A percentile compares a stretch with the other conserved stretches of the same genome.
Evolutionary conservation across 2,329 filamentous ascomycete genomes (phyloP).

Genomic region (Neobulgaria alba): DNA sequence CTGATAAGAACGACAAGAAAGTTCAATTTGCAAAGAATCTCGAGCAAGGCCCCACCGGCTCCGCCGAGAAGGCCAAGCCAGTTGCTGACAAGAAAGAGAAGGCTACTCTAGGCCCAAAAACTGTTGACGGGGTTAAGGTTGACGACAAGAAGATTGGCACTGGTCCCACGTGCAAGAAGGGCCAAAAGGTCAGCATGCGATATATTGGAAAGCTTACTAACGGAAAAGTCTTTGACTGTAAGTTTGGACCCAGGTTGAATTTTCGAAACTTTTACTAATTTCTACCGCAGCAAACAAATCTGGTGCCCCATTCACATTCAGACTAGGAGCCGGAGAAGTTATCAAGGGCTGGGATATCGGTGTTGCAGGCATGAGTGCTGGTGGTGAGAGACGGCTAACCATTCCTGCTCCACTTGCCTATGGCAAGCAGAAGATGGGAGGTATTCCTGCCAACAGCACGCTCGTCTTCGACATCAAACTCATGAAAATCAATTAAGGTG

Average conservation of each 20-base stretch:
- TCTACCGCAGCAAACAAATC: conserved; percentile 78
- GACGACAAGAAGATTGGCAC: conserved; percentile 91
- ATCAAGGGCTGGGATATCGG: conserved; percentile 99
- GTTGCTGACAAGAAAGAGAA: conserved; percentile 38
- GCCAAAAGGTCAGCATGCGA: conserved; percentile 84
- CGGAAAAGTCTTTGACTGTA: conserved; percentile 91
- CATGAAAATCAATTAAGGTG: conserved; percentile 68
- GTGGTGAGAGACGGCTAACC: conserved; percentile 85
- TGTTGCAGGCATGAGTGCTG: conserved; percentile 82
- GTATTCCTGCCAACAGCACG: conserved; percentile 85
- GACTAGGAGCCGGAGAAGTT: conserved; percentile 87
- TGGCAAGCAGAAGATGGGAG: conserved; percentile 72
- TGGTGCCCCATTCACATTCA: conserved; percentile 95
- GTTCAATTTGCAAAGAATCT: conserved; percentile 99
- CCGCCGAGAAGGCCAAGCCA: conserved; percentile 40
- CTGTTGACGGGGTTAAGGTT: conserved; percentile 79
- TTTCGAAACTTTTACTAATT: background rate
- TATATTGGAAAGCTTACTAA: conserved; percentile 97
- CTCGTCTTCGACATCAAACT: conserved; percentile 89
- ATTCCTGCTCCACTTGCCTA: conserved; percentile 86
- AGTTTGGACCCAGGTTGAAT: conserved; percentile 31
- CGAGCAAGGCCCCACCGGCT: conserved; percentile 85
- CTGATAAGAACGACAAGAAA: conserved; percentile 72
- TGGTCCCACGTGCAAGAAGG: conserved; percentile 79
- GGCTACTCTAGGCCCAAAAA: conserved; percentile 60